A percentile compares a stretch with the other conserved stretches of the same genome.
phyloP scores from a whole-genome alignment of 768 basidiomycete species.

The button mushroom (Agaricus bisporus) region DNA sequence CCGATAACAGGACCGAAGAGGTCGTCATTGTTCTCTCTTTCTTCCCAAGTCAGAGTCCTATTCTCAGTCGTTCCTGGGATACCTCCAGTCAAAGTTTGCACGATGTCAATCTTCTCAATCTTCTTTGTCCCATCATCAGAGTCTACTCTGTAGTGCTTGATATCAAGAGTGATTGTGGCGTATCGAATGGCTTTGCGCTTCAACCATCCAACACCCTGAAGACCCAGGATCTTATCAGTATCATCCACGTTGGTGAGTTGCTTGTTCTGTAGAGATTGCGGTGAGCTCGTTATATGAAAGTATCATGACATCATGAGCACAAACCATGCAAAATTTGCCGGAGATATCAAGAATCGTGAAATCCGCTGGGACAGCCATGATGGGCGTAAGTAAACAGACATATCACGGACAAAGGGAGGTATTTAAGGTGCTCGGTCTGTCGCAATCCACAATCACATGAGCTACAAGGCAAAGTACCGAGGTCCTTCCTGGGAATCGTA shows the following conservation, averaged over 20 bases:
- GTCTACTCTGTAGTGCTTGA: constrained; percentile 50
- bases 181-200: constrained; percentile 55
- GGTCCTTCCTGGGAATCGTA: neutral
- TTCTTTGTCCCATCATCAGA: constrained; percentile 40
- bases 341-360: constrained; percentile 55
- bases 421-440: neutral
- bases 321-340: constrained; percentile 61
- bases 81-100: constrained; percentile 59
- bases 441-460: constrained; percentile 11
- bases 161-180: constrained; percentile 50
- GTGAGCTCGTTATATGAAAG: neutral
- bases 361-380: constrained; percentile 61
- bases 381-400: constrained; percentile 7
- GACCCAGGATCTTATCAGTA: constrained; percentile 54
- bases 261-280: constrained; percentile 50
- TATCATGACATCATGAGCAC: constrained; percentile 4
- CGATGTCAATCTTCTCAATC: constrained; percentile 58
- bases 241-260: constrained; percentile 43
- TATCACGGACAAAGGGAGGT: neutral
- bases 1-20: constrained; percentile 57
- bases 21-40: constrained; percentile 46
- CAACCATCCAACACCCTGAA: constrained; percentile 73
- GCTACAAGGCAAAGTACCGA: neutral
- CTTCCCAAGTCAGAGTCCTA: constrained; percentile 51
- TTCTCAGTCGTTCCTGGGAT: constrained; percentile 51